A percentile compares a stretch with the other conserved stretches of the same genome.
Evolutionary conservation across 139 green algal genomes (phyloP).

Genomic region (Asterochloris sp.): DNA sequence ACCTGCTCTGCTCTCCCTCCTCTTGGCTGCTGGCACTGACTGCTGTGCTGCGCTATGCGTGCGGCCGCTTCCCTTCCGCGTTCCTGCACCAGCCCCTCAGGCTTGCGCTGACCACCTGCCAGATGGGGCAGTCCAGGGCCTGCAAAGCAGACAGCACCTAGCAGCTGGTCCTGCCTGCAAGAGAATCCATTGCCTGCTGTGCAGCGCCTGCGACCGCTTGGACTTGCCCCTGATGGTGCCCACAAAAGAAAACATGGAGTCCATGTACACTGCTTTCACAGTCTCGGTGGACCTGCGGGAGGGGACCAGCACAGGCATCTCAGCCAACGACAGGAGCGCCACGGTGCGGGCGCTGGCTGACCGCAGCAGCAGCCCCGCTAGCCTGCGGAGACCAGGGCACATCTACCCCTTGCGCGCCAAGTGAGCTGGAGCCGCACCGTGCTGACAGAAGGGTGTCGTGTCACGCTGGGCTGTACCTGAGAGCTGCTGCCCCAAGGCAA

Average conservation of each 20-base stretch:
- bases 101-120: background rate
- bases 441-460: background rate
- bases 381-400: conserved; percentile 93
- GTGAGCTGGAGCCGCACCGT: background rate
- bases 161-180: no score
- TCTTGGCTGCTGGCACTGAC: no score
- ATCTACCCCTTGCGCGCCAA: conserved; percentile 87
- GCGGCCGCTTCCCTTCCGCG: background rate
- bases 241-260: conserved; percentile 72
- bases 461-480: background rate
- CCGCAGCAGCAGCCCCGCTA: conserved; percentile 34
- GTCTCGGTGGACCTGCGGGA: conserved; percentile 75
- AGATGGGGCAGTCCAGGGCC: conserved; percentile 7
- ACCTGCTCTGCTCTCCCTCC: background rate
- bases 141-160: conserved; percentile 19
- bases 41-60: background rate
- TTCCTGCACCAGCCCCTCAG: background rate
- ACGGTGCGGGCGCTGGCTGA: conserved; percentile 83
- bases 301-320: conserved; percentile 93
- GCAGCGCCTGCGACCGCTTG: conserved; percentile 79
- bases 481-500: no score
- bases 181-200: conserved; percentile 14
- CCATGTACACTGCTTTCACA: conserved; percentile 95
- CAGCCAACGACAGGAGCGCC: conserved; percentile 79
- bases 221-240: conserved; percentile 92